Conservation (phyloP, 345 rosid species). For the Ceriops tagal region DNA sequence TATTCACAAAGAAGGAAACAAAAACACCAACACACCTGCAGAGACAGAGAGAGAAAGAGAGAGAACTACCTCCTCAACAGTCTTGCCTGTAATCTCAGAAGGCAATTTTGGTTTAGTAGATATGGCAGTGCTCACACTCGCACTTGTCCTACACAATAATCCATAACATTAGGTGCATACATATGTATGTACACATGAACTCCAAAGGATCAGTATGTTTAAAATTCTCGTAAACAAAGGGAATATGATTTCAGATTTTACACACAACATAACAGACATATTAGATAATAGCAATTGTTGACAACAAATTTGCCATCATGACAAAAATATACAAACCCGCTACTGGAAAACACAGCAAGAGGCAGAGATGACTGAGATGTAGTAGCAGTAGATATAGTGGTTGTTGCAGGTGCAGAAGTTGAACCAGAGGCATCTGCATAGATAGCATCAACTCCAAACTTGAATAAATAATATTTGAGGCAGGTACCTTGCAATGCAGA, state of each 20-base stretch:
- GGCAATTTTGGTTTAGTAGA: conserved; percentile 68
- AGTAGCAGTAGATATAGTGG: conserved; percentile 39
- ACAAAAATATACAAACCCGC: conserved; percentile 57
- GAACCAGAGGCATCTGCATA: conserved; percentile 52
- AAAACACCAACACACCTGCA: background rate
- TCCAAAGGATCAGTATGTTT: background rate
- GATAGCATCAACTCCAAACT: background rate
- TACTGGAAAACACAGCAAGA: conserved; percentile 62
- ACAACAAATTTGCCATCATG: background rate
- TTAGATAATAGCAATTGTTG: background rate
- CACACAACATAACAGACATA: background rate
- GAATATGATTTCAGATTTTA: background rate
- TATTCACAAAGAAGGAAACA: no score
- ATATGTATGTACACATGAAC: background rate
- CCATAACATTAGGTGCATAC: background rate
- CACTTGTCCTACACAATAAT: conserved; percentile 47
- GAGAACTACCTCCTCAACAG: conserved; percentile 83
- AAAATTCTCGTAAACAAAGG: background rate
- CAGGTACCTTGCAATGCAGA: background rate
- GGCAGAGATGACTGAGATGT: conserved; percentile 49
- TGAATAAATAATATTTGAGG: background rate
- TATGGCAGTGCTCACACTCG: conserved; percentile 42
- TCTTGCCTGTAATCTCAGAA: conserved; percentile 84
- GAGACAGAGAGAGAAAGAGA: background rate
- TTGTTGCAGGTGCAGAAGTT: conserved; percentile 44